Base-by-base conservation (phyloP, 345 rosid genomes). In the Heritiera fomes region DNA sequence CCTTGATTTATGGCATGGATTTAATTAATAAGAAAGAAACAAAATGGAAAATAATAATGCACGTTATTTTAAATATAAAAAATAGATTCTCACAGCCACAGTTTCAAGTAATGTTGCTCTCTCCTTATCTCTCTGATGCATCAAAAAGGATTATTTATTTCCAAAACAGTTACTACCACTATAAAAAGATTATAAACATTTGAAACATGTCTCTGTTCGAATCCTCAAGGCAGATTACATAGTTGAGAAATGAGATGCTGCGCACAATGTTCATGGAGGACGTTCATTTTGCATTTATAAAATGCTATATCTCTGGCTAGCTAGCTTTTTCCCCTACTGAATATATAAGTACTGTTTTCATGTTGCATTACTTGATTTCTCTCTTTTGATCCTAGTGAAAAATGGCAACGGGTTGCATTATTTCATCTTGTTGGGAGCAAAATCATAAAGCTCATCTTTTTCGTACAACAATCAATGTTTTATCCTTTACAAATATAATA, bases 1-100 rank as follows among this genome's bases (percentile, higher is more conserved):
- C 59, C 75, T 71, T 71, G 59, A 71, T 71, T 71, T 71, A 70
- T 47, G 74, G 58, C 58, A 70, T 70, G 41, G n/a, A 9, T 70
- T 49, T 23, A 70, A 30, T 20, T 47, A 70, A 70, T 23, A 47
- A 70, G 40, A 12, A 49, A 43, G n/a, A 71, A 13, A 13, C 23
- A 28, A 28, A 52, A 32, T n/a, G 61, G 30, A 34, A 65, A 72
- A 32, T 30, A 71, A 71, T 71, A 13, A 52, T 52, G 46, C 61
- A 52, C 61, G 9, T 11, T 61, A 62, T 62, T 62, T 14, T 62
- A 62, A 62, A 12, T 18, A 28, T 28, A 13, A 23, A 60, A 13
- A 23, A 60, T 8, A 50, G 63, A 59, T 59, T 2, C 2, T 30
- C 66, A 30, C 40, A 11, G 66, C 0, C 66, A 30, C 40, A 11